Percentiles rank a stretch among this genome's conserved stretches.
These are phyloP conservation scores for Osmanthus fragrans DNA, from an alignment of 257 asterid genomes.

Conservation along the genomic window DNA sequence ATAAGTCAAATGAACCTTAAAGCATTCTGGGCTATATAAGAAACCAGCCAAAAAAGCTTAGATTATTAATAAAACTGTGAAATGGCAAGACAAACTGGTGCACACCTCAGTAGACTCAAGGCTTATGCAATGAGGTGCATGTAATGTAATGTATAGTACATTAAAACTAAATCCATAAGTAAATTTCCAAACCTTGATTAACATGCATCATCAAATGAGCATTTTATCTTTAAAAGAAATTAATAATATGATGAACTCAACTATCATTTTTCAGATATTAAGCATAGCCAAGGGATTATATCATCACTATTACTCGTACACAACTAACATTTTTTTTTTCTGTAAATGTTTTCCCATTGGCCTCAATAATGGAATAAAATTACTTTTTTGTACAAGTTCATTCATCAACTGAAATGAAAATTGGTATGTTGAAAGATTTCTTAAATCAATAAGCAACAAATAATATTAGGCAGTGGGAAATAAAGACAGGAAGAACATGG, in stretches of 20 bases:
- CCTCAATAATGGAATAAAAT: background rate
- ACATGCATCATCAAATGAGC: background rate
- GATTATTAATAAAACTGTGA: background rate
- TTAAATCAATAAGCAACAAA: no score
- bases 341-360: background rate
- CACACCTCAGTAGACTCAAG: background rate
- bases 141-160: background rate
- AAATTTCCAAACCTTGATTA: background rate
- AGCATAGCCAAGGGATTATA: background rate
- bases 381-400: background rate
- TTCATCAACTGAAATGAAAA: background rate
- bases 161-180: background rate
- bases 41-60: no score
- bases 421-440: no score
- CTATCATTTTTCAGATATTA: no score
- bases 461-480: no score
- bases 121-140: background rate
- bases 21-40: no score
- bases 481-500: background rate
- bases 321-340: background rate
- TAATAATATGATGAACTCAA: no score
- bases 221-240: no score
- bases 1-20: background rate
- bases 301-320: background rate
- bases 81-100: no score